Evolutionary conservation across 495 filamentous ascomycete species (phyloP).

Genomic region (Penicillium mononematosum): DNA sequence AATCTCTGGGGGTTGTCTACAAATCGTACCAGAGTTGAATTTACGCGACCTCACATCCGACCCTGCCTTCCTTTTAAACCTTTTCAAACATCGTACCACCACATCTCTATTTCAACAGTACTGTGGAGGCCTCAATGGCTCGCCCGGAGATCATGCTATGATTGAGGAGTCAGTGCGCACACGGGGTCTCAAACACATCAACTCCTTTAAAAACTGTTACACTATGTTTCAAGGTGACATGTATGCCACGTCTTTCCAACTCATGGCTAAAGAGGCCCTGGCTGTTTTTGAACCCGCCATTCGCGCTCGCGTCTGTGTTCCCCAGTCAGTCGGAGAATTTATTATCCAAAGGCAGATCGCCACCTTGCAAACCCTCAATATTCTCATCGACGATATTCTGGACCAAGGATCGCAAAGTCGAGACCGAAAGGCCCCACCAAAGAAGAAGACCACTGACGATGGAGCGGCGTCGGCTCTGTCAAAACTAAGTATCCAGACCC

Average conservation of each 20-base stretch:
- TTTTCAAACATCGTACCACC: no score
- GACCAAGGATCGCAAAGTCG: background rate
- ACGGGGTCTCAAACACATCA: background rate
- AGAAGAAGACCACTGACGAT: background rate
- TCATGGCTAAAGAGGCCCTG: background rate
- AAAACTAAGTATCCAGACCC: background rate
- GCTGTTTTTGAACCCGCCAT: background rate
- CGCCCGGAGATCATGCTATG: background rate
- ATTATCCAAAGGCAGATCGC: background rate
- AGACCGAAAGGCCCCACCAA: background rate
- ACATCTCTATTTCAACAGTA: background rate
- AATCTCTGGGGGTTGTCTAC: background rate
- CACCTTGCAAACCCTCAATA: background rate
- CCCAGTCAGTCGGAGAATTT: background rate
- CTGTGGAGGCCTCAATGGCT: background rate
- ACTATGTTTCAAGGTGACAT: background rate
- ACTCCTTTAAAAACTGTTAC: background rate
- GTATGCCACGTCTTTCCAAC: background rate
- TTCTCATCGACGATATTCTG: background rate
- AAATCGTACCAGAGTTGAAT: background rate
- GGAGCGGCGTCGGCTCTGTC: background rate
- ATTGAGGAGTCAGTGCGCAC: background rate
- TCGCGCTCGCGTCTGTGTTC: background rate
- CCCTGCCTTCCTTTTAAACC: no score
- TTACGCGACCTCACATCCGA: background rate